phyloP scores from a whole-genome alignment of 2,329 filamentous ascomycete species.

The Amesomyces nigricolor region DNA sequence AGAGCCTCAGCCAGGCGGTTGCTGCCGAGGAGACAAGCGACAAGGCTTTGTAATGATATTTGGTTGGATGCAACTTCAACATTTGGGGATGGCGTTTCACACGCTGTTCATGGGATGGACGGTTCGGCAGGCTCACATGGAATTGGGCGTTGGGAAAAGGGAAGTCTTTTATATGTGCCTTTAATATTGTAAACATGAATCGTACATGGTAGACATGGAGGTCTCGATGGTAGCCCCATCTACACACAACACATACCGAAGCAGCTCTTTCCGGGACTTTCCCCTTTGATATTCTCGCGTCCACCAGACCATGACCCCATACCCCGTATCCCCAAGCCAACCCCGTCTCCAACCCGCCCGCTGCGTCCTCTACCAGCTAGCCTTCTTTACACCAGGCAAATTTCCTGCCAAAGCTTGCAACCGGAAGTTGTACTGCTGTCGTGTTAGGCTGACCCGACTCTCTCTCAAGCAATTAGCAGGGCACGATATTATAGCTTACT shows the following conservation, averaged over 20 bases:
- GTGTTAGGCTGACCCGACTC: constrained; percentile 23
- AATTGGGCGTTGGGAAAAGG: constrained; percentile 14
- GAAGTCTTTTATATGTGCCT: constrained; percentile 8
- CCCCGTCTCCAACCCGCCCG: neutral
- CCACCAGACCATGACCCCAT: neutral
- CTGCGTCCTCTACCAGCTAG: constrained; percentile 70
- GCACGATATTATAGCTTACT: constrained; percentile 50
- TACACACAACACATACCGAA: neutral
- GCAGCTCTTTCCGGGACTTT: neutral
- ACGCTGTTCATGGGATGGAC: constrained; percentile 12
- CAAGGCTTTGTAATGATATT: constrained; percentile 11
- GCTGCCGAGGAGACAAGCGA: constrained; percentile 30
- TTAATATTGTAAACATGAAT: constrained; percentile 24
- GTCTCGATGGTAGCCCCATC: neutral
- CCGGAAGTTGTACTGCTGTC: constrained; percentile 81
- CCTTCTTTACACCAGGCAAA: constrained; percentile 89
- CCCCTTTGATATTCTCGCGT: neutral
- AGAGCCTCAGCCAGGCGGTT: constrained; percentile 37
- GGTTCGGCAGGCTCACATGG: constrained; percentile 11
- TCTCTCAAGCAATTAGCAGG: neutral
- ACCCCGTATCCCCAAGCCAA: neutral
- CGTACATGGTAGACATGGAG: constrained; percentile 17
- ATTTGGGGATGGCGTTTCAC: constrained; percentile 20
- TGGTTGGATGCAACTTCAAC: constrained; percentile 15
- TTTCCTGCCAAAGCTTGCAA: constrained; percentile 80